These are phyloP conservation scores for Exobasidium cylindrosporum DNA, from an alignment of 1,284 basidiomycete genomes.

Conservation along the genomic window DNA sequence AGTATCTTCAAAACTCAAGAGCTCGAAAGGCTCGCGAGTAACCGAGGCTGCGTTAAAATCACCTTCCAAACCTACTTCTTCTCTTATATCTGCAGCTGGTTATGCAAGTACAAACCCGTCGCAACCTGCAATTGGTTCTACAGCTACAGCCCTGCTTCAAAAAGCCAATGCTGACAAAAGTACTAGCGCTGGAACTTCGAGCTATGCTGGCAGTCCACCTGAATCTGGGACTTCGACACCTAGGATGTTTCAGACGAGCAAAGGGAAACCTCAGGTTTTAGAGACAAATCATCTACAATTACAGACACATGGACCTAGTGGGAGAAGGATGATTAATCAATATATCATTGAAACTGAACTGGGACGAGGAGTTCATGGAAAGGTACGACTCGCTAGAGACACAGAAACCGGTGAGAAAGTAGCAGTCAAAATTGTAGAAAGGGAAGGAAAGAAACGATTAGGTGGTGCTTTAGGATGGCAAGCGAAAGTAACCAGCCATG, in stretches of 20 bases:
- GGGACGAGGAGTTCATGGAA: slow-evolving; percentile 51
- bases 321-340: slow-evolving; percentile 54
- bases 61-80: not conserved
- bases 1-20: too few relatives aligned
- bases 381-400: slow-evolving; percentile 48
- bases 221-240: slow-evolving; percentile 9
- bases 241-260: not conserved
- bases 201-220: not conserved
- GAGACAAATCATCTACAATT: slow-evolving; percentile 47
- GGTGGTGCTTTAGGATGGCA: slow-evolving; percentile 16
- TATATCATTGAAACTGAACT: slow-evolving; percentile 53
- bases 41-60: not conserved
- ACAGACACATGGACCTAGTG: slow-evolving; percentile 42
- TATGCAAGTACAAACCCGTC: not conserved
- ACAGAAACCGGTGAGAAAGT: slow-evolving; percentile 47
- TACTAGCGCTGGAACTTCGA: not conserved
- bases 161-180: not conserved
- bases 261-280: slow-evolving; percentile 22
- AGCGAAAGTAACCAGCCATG: not conserved
- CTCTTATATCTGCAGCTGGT: not conserved
- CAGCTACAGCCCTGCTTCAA: not conserved
- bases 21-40: too few relatives aligned
- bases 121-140: not conserved
- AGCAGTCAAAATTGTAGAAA: slow-evolving; percentile 53
- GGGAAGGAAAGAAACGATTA: slow-evolving; percentile 44